phyloP scores from a whole-genome alignment of 2,329 filamentous ascomycete species.

The Colletotrichum higginsianum region DNA sequence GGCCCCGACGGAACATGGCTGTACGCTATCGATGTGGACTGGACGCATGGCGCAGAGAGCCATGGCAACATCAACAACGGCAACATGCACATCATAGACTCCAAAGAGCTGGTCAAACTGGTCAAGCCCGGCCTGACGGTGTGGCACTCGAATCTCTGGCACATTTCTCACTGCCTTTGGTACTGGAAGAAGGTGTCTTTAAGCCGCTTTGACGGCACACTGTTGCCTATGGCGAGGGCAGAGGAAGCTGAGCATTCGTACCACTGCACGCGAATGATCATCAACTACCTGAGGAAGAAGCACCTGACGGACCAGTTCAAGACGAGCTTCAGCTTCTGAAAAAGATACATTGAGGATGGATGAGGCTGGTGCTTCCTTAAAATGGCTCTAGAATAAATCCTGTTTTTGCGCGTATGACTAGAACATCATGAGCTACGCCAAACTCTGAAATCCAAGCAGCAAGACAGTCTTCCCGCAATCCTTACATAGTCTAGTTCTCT shows the following conservation, averaged over 20 bases:
- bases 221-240: conserved; percentile 4
- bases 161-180: conserved; percentile 3
- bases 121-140: conserved; percentile 1
- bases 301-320: not conserved
- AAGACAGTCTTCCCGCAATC: too few species aligned
- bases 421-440: too few species aligned
- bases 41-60: conserved; percentile 6
- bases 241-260: conserved; percentile 8
- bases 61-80: conserved; percentile 10
- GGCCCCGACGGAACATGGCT: not conserved
- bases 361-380: too few species aligned
- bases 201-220: not conserved
- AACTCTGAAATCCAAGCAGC: too few species aligned
- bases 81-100: conserved; percentile 7
- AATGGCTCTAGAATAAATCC: too few species aligned
- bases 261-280: not conserved
- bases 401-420: too few species aligned
- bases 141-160: conserved; percentile 1
- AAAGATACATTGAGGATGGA: not conserved
- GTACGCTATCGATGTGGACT: conserved; percentile 6
- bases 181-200: conserved; percentile 4
- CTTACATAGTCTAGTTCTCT: too few species aligned
- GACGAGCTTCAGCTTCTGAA: not conserved
- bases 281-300: not conserved
- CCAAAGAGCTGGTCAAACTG: not conserved